Base-by-base conservation (phyloP, 164 flowering plant genomes). In the Chloranthus sessilifolius region DNA sequence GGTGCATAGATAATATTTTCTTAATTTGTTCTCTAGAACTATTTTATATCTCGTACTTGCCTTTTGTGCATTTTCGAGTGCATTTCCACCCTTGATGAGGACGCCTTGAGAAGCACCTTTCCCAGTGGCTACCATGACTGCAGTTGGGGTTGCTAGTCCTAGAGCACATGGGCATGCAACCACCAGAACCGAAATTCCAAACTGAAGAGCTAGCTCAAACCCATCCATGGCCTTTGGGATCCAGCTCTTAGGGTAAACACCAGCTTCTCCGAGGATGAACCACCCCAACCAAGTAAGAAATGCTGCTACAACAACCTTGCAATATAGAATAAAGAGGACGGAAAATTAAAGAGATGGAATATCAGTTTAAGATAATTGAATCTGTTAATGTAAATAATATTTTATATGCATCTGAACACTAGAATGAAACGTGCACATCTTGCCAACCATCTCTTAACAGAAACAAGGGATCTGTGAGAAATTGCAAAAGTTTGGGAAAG, bases 161-260 rank as follows among this genome's bases (percentile, higher is more conserved):
- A 88, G 69, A 58, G 99, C 97, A 74, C 99, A 92, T 4, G 99
- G 99, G 56, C 97, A 92, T 20, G 99, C 99, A 62, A 92, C 79
- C 28, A 92, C 99, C 60, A 92, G 60, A 7, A 92, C 99, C 5
- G 95, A 88, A 55, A 92, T 92, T 22, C 80, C 83, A 81, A 92
- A 88, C 72, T 85, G 94, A 66, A 92, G 56, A 27, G 98, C 96
- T 62, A 85, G 77, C 64, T 88, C 95, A 74, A 92, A 92, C 33
- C 59, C 68, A 73, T 83, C 87, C 95, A 83, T 92, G 55, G 77
- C 76, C 43, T 75, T 62, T 33, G 95, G 94, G 54, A 88, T 79
- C 95, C 90, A 85, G 21, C 49, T 25, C 61, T 62, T 71, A 20
- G 98, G 98, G 61, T 77, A 88, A 35, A 76, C 12, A 52, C 85